Base-by-base conservation (phyloP, 1,284 basidiomycete genomes). In the Rhodotorula sp. region DNA sequence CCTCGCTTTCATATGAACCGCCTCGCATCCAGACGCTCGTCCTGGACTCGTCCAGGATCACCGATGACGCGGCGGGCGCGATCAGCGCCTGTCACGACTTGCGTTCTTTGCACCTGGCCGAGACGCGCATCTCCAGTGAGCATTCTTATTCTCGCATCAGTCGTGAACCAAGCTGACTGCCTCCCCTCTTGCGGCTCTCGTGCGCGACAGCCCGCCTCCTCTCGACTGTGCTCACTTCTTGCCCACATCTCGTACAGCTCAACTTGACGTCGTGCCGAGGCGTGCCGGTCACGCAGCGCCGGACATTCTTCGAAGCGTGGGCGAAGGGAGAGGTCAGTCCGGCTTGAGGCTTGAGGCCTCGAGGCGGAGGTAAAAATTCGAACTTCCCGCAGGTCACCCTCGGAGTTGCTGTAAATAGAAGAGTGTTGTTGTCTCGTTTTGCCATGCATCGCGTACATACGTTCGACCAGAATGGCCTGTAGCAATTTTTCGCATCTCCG, bases 221-320 rank as follows among this genome's bases (percentile, higher is more conserved):
- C 26, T 46, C 62, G 5, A 52, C 60, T 3, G 58, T 78, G 21
- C 64, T 78, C 29, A 21, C 31, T 7, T 12, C 62, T 10, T 77
- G 74, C 43, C 76, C 74, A 0, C n/a, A 62, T 18, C 58, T 78
- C 15, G 49, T 52, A 5, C 60, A 59, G 23, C 64, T 78, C 57
- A 77, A 78, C 58, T 58, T 78, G 14, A 78, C 76, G 3, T 70
- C 67, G 4, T 77, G 74, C 48, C 60, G 77, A 1, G 77, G 77
- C 12, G 49, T 78, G 0, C 74, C 77, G 0, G 71, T 78, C 16
- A 51, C 62, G 7, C 77, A 78, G 34, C 61, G 77, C 3, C 47
- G 74, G 16, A 71, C 26, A 18, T 72, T 74, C 48, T 78, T 78
- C 47, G 72, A 78, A 21, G 71, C 70, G 10, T 71, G 62, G 59